Evolutionary conservation across 2,329 filamentous ascomycete species (phyloP).

Genomic region (Trichoderma simmonsii): DNA sequence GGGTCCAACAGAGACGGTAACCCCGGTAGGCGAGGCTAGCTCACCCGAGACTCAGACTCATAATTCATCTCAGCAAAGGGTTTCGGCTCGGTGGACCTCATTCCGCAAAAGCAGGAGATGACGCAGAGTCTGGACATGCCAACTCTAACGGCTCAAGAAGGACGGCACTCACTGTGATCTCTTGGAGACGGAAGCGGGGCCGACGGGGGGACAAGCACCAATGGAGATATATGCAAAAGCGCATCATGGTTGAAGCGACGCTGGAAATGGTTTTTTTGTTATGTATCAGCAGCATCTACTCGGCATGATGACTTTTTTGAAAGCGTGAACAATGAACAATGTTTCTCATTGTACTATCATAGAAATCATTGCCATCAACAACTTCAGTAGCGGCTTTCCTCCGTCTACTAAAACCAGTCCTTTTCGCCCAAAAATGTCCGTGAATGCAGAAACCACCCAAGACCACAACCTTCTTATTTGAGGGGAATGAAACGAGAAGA

Average conservation of each 20-base stretch:
- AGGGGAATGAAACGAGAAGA: slow-evolving; percentile 99
- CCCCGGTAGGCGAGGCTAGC: not conserved
- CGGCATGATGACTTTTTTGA: not conserved
- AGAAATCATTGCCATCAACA: slow-evolving; percentile 45
- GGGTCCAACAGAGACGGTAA: not conserved
- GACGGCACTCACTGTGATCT: not conserved
- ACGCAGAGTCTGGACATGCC: not conserved
- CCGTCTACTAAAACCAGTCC: slow-evolving; percentile 53
- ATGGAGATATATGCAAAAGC: not conserved
- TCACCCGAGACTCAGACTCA: not conserved
- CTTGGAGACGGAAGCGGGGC: not conserved
- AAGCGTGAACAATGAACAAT: slow-evolving; percentile 38
- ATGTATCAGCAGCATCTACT: not conserved
- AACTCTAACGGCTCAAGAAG: not conserved
- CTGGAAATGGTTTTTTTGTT: not conserved
- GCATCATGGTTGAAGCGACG: not conserved
- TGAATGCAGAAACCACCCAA: slow-evolving; percentile 56
- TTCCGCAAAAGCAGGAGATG: not conserved
- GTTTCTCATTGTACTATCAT: slow-evolving; percentile 44
- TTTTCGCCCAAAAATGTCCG: slow-evolving; percentile 54
- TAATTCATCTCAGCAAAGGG: not conserved
- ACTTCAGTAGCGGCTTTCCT: slow-evolving; percentile 43
- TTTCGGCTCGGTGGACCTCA: not conserved
- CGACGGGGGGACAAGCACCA: not conserved
- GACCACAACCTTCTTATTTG: slow-evolving; percentile 76